phyloP scores from a whole-genome alignment of 805 yeast genomes.

The Saccharomyces kudriavzevii region DNA sequence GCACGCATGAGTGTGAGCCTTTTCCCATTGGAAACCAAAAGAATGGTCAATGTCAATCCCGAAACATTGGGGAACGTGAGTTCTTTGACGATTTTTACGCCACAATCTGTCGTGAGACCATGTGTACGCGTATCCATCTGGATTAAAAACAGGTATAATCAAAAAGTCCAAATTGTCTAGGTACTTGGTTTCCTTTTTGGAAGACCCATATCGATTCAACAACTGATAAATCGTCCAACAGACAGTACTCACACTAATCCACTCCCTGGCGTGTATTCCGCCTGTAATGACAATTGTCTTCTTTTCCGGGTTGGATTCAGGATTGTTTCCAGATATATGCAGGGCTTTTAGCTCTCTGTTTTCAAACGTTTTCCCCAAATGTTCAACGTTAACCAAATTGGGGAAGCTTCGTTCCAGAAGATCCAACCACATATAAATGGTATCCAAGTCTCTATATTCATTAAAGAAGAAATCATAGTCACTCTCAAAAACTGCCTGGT shows the following conservation, averaged over 20 bases:
- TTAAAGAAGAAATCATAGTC: slow-evolving; percentile 54
- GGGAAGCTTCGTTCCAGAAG: slow-evolving; percentile 55
- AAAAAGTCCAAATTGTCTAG: slow-evolving; percentile 59
- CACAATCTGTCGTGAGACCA: slow-evolving; percentile 79
- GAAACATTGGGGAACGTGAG: slow-evolving; percentile 54
- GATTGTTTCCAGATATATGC: slow-evolving; percentile 47
- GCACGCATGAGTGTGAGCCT: slow-evolving; percentile 57
- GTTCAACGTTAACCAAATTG: slow-evolving; percentile 50
- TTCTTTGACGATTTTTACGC: slow-evolving; percentile 81
- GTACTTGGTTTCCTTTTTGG: slow-evolving; percentile 36
- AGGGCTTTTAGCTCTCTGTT: slow-evolving; percentile 63
- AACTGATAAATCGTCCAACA: slow-evolving; percentile 48
- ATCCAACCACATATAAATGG: slow-evolving; percentile 68
- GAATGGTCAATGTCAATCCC: slow-evolving; percentile 88
- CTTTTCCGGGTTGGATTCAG: slow-evolving; percentile 34
- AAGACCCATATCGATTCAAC: slow-evolving; percentile 38
- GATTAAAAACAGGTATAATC: slow-evolving; percentile 78
- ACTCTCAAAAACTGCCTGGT: slow-evolving; percentile 6
- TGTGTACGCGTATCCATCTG: slow-evolving; percentile 82
- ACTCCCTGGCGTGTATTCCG: slow-evolving; percentile 85
- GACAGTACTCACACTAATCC: slow-evolving; percentile 70
- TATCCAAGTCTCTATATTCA: slow-evolving; percentile 57
- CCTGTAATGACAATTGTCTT: slow-evolving; percentile 71
- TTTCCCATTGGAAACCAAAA: slow-evolving; percentile 64
- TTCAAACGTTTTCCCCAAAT: slow-evolving; percentile 69